These are phyloP conservation scores for Pseudonectria buxi DNA, from an alignment of 2,329 filamentous ascomycete species.

Conservation along the genomic window DNA sequence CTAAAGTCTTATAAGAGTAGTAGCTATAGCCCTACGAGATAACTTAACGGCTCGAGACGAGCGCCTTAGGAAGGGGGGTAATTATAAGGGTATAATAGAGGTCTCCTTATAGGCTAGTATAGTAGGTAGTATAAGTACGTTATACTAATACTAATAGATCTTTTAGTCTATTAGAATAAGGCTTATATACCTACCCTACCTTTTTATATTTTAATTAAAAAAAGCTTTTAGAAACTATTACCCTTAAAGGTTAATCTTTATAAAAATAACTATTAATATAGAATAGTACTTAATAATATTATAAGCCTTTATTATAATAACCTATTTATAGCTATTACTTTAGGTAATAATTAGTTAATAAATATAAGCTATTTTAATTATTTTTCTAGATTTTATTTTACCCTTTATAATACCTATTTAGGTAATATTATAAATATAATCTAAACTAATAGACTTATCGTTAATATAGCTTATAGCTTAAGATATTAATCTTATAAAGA, in stretches of 20 bases:
- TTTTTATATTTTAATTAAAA: not conserved
- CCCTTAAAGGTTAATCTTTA: not conserved
- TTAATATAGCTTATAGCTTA: not conserved
- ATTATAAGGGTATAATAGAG: too few relatives aligned
- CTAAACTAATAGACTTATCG: not conserved
- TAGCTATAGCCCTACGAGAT: too few relatives aligned
- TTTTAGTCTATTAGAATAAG: too few relatives aligned
- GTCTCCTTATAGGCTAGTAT: too few relatives aligned
- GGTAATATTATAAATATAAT: not conserved
- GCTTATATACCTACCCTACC: too few relatives aligned
- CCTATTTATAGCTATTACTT: slow-evolving; percentile 1
- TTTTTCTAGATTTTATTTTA: not conserved
- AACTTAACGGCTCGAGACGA: too few relatives aligned
- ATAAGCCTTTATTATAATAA: slow-evolving; percentile 1
- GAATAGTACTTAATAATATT: not conserved
- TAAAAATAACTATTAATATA: not conserved
- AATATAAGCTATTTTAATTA: not conserved
- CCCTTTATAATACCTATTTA: too few relatives aligned
- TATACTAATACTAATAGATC: too few relatives aligned
- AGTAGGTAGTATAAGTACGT: too few relatives aligned
- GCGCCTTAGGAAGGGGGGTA: too few relatives aligned
- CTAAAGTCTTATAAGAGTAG: too few relatives aligned
- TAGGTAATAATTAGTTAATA: not conserved
- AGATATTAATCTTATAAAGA: not conserved
- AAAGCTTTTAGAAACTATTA: slow-evolving; percentile 1